phyloP scores from a whole-genome alignment of 768 basidiomycete genomes.

The Russula olivacea region DNA sequence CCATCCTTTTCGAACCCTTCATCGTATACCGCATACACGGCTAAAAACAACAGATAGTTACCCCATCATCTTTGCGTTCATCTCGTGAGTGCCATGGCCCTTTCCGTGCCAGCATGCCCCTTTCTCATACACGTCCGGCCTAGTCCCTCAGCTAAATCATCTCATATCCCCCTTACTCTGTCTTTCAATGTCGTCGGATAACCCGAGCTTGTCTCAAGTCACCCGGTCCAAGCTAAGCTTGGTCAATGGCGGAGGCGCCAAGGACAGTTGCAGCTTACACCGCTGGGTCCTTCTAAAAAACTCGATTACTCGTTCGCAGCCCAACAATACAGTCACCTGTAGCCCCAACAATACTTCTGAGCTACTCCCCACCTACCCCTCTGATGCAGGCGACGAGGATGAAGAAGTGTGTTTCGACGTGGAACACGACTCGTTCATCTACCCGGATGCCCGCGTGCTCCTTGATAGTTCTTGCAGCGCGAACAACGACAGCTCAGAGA shows the following conservation, averaged over 20 bases:
- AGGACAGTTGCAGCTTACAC: conserved; percentile 70
- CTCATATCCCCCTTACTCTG: conserved; percentile 19
- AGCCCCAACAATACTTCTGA: conserved; percentile 27
- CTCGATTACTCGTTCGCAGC: conserved; percentile 56
- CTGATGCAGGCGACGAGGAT: conserved; percentile 40
- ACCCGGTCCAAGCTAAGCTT: conserved; percentile 50
- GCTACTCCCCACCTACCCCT: conserved; percentile 35
- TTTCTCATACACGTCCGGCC: background rate
- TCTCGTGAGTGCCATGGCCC: conserved; percentile 11
- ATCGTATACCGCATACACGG: conserved; percentile 83
- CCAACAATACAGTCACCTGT: conserved; percentile 34
- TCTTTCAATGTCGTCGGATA: conserved; percentile 42
- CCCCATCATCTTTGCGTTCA: conserved; percentile 15
- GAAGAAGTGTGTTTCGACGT: conserved; percentile 43
- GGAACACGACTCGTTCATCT: conserved; percentile 69
- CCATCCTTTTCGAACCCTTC: conserved; percentile 80
- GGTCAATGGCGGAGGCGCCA: conserved; percentile 46
- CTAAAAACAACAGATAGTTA: conserved; percentile 31
- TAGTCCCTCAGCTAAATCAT: conserved; percentile 8
- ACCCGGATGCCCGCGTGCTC: conserved; percentile 66
- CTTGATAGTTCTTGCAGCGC: conserved; percentile 33
- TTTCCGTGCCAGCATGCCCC: conserved; percentile 6
- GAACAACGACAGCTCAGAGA: conserved; percentile 51
- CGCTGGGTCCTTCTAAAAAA: conserved; percentile 89
- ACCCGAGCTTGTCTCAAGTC: conserved; percentile 53